Evolutionary conservation across 257 asterid species (phyloP).

Genomic region (Solanum etuberosum): DNA sequence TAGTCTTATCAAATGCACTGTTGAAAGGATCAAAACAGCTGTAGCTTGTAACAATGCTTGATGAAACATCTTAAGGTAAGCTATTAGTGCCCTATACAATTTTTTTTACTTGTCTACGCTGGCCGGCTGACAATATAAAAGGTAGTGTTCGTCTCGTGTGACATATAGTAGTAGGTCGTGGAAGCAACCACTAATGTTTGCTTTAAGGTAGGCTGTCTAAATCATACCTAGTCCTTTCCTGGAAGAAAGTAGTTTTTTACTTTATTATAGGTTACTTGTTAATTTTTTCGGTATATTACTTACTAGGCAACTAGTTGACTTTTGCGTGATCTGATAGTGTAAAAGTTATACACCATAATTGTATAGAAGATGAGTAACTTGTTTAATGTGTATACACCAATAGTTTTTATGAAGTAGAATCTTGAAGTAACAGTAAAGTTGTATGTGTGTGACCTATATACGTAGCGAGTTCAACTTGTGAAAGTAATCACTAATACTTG

Average conservation of each 20-base stretch:
- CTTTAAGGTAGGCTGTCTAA: no score
- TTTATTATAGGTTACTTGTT: not conserved
- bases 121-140: no score
- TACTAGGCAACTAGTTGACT: not conserved
- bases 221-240: not conserved
- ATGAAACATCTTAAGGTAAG: constrained; percentile 2
- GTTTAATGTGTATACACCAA: not conserved
- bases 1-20: constrained; percentile 75
- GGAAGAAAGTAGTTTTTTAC: not conserved
- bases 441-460: not conserved
- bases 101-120: not conserved
- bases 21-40: constrained; percentile 64
- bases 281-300: not conserved
- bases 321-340: not conserved
- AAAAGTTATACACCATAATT: not conserved
- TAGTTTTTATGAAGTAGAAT: not conserved
- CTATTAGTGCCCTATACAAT: not conserved
- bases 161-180: not conserved
- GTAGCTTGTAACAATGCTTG: constrained; percentile 36
- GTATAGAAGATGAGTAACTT: no score
- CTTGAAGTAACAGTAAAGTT: not conserved
- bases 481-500: not conserved
- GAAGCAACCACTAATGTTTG: not conserved
- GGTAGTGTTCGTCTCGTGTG: not conserved
- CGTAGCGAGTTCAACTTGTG: not conserved